Evolutionary conservation across 1,284 basidiomycete genomes (phyloP), one percentile per base, ranked within the genome.

Genomic region (Pholiota adiposa): DNA sequence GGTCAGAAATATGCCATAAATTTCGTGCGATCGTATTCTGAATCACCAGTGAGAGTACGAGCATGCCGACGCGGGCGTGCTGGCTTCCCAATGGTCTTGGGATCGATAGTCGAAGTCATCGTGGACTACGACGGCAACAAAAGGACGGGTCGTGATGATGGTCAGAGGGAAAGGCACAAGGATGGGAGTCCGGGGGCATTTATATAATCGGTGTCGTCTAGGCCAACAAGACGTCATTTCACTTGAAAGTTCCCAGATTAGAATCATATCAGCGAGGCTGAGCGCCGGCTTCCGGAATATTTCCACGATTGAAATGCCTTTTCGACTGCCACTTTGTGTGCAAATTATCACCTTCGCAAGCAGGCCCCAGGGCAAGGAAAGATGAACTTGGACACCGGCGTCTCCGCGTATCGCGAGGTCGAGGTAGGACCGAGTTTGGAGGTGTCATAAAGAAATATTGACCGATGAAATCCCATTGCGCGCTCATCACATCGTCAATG

Each of bases 31-130:
- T 8, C 11, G 11, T n/a, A 12, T n/a, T 9, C n/a, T n/a, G n/a
- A 16, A 31, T 59, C 57, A 90, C 90, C 87, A 14, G 91, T 93
- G 53, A 92, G 77, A 14, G 88, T 84, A 51, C 91, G 82, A 58
- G 90, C 87, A 74, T 93, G 92, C 65, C 84, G 81, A 64, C 89
- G 83, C 46, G 79, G 75, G 11, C 81, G 77, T 58, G 72, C 74
- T 25, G 88, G 83, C 72, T 79, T 83, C 36, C 89, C 87, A 60
- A 90, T 93, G 31, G 77, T 77, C 64, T 81, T 77, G 23, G 86
- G 81, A 72, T 93, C 90, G 73, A 92, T 83, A 55, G 77, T 76
- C 59, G 79, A 81, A 62, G 80, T 81, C 81, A 83, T 83, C 63
- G 65, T 68, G 54, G 53, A 46, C 56, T 51, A 61, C 44, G 56